Evolutionary conservation across 164 flowering plant species (phyloP).

Genomic region (Vitis amurensis): DNA sequence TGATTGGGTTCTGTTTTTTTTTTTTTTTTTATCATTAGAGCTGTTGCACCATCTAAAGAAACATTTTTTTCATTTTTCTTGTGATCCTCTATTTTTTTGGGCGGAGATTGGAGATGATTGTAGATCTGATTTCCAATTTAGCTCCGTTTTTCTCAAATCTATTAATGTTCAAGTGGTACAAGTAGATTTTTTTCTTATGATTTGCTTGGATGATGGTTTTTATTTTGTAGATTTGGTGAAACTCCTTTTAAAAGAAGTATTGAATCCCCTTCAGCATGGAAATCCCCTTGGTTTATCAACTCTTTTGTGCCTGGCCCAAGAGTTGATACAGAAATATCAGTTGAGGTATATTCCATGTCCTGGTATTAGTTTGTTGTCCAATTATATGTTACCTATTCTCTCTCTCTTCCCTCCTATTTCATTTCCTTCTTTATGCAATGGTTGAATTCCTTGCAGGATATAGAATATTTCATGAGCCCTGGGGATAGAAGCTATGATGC

Average conservation of each 20-base stretch:
- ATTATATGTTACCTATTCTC: not conserved
- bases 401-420: not conserved
- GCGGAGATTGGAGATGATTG: too few relatives aligned
- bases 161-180: too few relatives aligned
- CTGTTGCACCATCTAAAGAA: too few relatives aligned
- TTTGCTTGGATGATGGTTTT: slow-evolving; percentile 5
- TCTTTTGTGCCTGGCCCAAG: slow-evolving; percentile 69
- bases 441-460: slow-evolving; percentile 50
- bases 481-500: slow-evolving; percentile 83
- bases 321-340: slow-evolving; percentile 69
- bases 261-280: slow-evolving; percentile 97
- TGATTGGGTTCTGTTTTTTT: not conserved
- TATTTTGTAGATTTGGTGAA: slow-evolving; percentile 53
- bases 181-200: too few relatives aligned
- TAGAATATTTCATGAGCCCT: slow-evolving; percentile 73
- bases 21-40: not conserved
- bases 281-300: slow-evolving; percentile 89
- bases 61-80: too few relatives aligned
- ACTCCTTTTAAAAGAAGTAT: slow-evolving; percentile 78
- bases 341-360: slow-evolving; percentile 55
- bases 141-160: too few relatives aligned
- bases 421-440: slow-evolving; percentile 5
- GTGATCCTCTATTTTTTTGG: too few relatives aligned
- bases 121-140: too few relatives aligned
- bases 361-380: not conserved